phyloP scores from a whole-genome alignment of 305 asterid species.

The Stenogyne calaminthoides region DNA sequence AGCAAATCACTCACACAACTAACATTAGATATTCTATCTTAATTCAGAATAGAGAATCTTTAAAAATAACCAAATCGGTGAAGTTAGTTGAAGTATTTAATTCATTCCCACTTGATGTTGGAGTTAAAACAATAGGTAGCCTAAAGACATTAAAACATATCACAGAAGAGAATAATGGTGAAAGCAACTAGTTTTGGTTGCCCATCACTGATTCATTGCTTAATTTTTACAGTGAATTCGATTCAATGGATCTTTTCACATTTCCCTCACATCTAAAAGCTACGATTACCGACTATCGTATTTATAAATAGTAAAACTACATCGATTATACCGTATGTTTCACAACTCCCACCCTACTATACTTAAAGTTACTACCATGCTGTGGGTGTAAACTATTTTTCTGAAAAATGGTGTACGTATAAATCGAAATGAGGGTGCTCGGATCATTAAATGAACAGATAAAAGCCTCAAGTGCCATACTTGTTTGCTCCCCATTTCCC shows the following conservation, averaged over 20 bases:
- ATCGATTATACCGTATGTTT: too few relatives aligned
- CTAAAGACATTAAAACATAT: conserved; percentile 27
- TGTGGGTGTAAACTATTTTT: conserved; percentile 8
- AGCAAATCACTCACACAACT: neutral
- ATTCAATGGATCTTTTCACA: conserved; percentile 24
- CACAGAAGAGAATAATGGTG: conserved; percentile 33
- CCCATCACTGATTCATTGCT: conserved; percentile 41
- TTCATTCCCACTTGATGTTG: conserved; percentile 35
- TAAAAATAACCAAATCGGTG: conserved; percentile 10
- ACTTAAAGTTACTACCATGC: conserved; percentile 14
- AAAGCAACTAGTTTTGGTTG: conserved; percentile 49
- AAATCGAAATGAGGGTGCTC: conserved; percentile 28
- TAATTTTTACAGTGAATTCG: neutral
- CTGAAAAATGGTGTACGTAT: neutral
- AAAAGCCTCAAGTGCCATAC: conserved; percentile 46
- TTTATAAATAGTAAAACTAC: neutral
- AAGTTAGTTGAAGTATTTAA: conserved; percentile 34
- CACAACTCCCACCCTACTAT: neutral
- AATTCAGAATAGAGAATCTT: neutral
- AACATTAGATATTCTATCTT: neutral
- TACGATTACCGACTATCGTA: neutral
- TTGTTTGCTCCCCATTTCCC: conserved; percentile 36
- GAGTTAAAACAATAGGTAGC: conserved; percentile 28
- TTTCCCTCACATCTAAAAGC: conserved; percentile 4
- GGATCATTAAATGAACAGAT: conserved; percentile 41